phyloP scores from a whole-genome alignment of 148 eudicot genomes.

The Nepenthes mirabilis region DNA sequence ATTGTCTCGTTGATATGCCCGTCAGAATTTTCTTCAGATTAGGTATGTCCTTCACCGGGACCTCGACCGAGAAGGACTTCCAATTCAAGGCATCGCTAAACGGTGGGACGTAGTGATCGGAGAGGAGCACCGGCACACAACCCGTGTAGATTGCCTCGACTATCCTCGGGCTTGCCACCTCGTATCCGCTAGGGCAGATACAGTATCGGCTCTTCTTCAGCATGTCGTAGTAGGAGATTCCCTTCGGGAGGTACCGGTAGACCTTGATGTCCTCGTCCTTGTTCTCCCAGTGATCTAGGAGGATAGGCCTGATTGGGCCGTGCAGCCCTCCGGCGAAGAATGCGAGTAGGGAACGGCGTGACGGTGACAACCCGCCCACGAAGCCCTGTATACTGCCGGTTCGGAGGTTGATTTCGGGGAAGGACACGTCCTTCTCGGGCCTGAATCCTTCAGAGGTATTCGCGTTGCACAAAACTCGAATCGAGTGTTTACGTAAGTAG shows the following conservation, averaged over 20 bases:
- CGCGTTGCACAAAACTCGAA: slow-evolving; percentile 71
- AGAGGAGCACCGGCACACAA: slow-evolving; percentile 67
- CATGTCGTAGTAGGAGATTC: slow-evolving; percentile 47
- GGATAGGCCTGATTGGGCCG: slow-evolving; percentile 63
- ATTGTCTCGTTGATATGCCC: slow-evolving; percentile 38
- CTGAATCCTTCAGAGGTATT: slow-evolving; percentile 69
- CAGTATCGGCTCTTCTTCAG: slow-evolving; percentile 54
- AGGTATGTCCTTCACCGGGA: slow-evolving; percentile 46
- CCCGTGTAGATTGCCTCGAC: slow-evolving; percentile 75
- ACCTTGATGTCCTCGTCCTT: slow-evolving; percentile 54
- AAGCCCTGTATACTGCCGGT: slow-evolving; percentile 34
- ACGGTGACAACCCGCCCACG: slow-evolving; percentile 70
- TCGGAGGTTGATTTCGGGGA: slow-evolving; percentile 61
- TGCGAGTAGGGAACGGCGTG: slow-evolving; percentile 34
- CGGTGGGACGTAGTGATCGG: slow-evolving; percentile 54
- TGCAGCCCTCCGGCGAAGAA: slow-evolving; percentile 80
- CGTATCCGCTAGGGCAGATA: slow-evolving; percentile 79
- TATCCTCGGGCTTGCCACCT: slow-evolving; percentile 76
- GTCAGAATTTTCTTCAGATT: slow-evolving; percentile 43
- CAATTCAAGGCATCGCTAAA: slow-evolving; percentile 71
- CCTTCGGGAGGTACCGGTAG: slow-evolving; percentile 52
- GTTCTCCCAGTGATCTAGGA: slow-evolving; percentile 69
- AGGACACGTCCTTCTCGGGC: slow-evolving; percentile 57
- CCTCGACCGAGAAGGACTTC: slow-evolving; percentile 54
- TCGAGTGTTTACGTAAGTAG: slow-evolving; percentile 39